Evolutionary conservation across 768 basidiomycete species (phyloP), one percentile per base, ranked within the genome.

Genomic region (Botryobasidium botryosum): DNA sequence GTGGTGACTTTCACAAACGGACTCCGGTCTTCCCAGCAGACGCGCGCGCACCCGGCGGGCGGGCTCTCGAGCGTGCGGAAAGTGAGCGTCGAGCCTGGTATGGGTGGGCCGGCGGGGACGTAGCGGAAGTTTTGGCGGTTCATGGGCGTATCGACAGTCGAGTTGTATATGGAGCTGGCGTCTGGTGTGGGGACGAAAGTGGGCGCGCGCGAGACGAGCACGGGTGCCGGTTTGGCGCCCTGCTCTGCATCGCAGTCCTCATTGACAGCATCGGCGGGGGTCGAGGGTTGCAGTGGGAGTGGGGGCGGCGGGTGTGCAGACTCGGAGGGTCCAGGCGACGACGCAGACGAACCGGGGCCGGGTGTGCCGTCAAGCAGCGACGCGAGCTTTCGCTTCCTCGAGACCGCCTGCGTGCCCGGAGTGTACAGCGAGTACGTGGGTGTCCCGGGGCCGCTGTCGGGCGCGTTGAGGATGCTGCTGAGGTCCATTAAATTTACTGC

Each of bases 11-110:
- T 75, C 43, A 90, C 65, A 55, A 81, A 85, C 0, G 79, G 67
- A 53, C 77, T 84, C 20, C 90, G 74, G 60, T 94, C 88, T 59
- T 91, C 87, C 88, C 88, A 92, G 56, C 79, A 78, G 48, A 87
- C 72, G 40, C 86, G 71, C 3, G 60, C 55, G 57, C 69, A 79
- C 4, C 62, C 59, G 1, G 71, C 68, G 0, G 88, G 88, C 13
- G 70, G 69, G 54, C 74, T 77, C 62, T 88, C 84, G 54, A 88
- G 86, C 2, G 80, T 80, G 79, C 28, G 69, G 10, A 72, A 57
- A n/a, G 6, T 66, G 61, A 46, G 68, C 68, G 13, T 74, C 75
- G 6, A 66, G 67, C 0, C 39, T 13, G 46, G 46, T 15, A 32
- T 29, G 20, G 46, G 43, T 6, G 46, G 46, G 20, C 46, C 40